These are phyloP conservation scores for Discostella stelligeroides DNA, from an alignment of 108 stramenopile genomes.

Conservation along the genomic window DNA sequence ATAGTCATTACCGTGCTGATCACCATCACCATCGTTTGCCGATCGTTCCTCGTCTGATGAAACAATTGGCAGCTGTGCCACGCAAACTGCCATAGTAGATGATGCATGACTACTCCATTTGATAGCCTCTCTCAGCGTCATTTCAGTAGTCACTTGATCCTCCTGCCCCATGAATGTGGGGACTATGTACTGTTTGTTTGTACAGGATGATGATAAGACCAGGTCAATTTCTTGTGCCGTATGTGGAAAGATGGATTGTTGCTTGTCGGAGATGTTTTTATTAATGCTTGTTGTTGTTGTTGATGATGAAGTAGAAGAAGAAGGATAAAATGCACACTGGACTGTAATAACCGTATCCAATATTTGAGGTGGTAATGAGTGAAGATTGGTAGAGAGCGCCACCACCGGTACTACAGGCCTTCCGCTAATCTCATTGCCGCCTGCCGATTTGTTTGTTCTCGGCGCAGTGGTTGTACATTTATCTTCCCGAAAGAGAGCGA, in stretches of 20 bases:
- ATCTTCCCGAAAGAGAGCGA: constrained; percentile 17
- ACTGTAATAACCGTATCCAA: constrained; percentile 30
- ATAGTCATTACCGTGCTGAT: not conserved
- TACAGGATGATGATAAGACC: constrained; percentile 10
- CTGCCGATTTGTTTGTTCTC: not conserved
- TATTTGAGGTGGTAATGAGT: constrained; percentile 24
- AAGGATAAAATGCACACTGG: constrained; percentile 30
- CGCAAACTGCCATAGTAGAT: constrained; percentile 24
- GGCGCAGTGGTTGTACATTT: not conserved
- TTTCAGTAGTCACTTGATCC: constrained; percentile 45
- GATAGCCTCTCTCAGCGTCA: constrained; percentile 35
- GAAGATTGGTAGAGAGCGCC: not conserved
- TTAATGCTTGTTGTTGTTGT: no score
- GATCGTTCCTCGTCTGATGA: not conserved
- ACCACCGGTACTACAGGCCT: no score
- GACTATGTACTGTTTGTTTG: not conserved
- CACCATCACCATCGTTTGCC: not conserved
- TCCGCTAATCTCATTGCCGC: not conserved
- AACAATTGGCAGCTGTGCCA: constrained; percentile 43
- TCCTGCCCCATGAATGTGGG: constrained; percentile 52
- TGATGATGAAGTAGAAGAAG: not conserved
- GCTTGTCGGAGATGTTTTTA: not conserved
- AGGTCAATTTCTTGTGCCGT: constrained; percentile 17
- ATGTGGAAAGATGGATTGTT: not conserved
- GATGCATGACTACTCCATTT: constrained; percentile 5